phyloP scores from a whole-genome alignment of 768 basidiomycete species.

The Rhizopogon vesiculosus region DNA sequence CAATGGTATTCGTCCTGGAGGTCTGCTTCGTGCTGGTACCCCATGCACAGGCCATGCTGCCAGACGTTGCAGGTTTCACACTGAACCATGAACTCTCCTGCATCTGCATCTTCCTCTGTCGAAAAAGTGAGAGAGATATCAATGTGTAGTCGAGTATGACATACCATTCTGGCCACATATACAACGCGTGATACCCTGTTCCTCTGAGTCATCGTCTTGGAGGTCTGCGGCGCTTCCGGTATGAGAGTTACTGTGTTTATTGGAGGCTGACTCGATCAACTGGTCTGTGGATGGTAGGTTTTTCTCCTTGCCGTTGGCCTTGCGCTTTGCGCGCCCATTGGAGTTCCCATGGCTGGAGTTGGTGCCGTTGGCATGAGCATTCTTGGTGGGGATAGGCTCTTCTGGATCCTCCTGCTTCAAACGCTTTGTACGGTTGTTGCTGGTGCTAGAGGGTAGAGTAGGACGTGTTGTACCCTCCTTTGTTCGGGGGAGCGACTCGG shows the following conservation, averaged over 20 bases:
- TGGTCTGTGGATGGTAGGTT: slow-evolving; percentile 25
- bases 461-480: slow-evolving; percentile 36
- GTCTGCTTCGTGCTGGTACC: slow-evolving; percentile 73
- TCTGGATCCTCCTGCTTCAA: slow-evolving; percentile 74
- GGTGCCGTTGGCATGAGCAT: slow-evolving; percentile 27
- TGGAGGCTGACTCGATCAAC: slow-evolving; percentile 21
- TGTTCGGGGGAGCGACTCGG: slow-evolving; percentile 42
- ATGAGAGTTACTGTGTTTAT: slow-evolving; percentile 23
- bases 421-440: slow-evolving; percentile 48
- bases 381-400: slow-evolving; percentile 47
- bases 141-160: slow-evolving; percentile 19
- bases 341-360: slow-evolving; percentile 23
- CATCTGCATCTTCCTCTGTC: slow-evolving; percentile 72
- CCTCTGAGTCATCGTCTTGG: slow-evolving; percentile 43
- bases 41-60: slow-evolving; percentile 98
- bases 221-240: slow-evolving; percentile 30
- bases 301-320: slow-evolving; percentile 62
- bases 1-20: slow-evolving; percentile 87
- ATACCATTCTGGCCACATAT: slow-evolving; percentile 79
- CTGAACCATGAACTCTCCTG: slow-evolving; percentile 95
- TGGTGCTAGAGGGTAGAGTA: slow-evolving; percentile 32
- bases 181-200: slow-evolving; percentile 69
- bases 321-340: slow-evolving; percentile 53
- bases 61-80: slow-evolving; percentile 97
- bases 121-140: slow-evolving; percentile 19